phyloP scores from a whole-genome alignment of 148 eudicot species.

The Camellia japonica region DNA sequence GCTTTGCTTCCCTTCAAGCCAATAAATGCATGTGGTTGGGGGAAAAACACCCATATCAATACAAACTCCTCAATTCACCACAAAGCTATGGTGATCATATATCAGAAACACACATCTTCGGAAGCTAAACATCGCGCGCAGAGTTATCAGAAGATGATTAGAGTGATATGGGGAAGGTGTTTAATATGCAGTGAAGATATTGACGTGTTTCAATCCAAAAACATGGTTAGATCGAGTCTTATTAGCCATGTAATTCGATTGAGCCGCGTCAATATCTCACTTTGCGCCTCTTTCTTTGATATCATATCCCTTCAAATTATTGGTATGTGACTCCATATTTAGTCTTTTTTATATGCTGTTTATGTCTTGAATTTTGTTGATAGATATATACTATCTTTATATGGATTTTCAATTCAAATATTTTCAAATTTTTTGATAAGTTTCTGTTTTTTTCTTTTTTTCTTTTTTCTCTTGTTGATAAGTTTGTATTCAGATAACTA shows the following conservation, averaged over 20 bases:
- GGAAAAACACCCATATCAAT: too few relatives aligned
- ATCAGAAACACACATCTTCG: not conserved
- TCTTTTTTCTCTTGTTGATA: too few relatives aligned
- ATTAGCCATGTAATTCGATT: conserved; percentile 13
- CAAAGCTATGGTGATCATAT: too few relatives aligned
- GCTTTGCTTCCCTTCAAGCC: too few relatives aligned
- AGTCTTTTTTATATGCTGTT: too few relatives aligned
- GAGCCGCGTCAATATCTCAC: conserved; percentile 17
- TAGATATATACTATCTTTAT: too few relatives aligned
- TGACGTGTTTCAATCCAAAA: conserved; percentile 9
- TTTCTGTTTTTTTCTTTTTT: too few relatives aligned
- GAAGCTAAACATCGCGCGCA: not conserved
- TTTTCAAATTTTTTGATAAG: too few relatives aligned
- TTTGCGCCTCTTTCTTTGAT: not conserved
- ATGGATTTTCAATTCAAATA: too few relatives aligned
- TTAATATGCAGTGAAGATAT: not conserved
- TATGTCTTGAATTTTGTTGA: not conserved
- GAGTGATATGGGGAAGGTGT: not conserved
- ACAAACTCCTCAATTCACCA: too few relatives aligned
- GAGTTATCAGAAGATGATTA: not conserved
- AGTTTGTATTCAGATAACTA: too few relatives aligned
- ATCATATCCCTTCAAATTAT: not conserved
- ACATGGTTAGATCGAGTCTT: not conserved
- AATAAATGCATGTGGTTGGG: too few relatives aligned
- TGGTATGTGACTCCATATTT: not conserved